Evolutionary conservation across 2,329 filamentous ascomycete genomes (phyloP).

Genomic region (Cryphonectria nitschkei): DNA sequence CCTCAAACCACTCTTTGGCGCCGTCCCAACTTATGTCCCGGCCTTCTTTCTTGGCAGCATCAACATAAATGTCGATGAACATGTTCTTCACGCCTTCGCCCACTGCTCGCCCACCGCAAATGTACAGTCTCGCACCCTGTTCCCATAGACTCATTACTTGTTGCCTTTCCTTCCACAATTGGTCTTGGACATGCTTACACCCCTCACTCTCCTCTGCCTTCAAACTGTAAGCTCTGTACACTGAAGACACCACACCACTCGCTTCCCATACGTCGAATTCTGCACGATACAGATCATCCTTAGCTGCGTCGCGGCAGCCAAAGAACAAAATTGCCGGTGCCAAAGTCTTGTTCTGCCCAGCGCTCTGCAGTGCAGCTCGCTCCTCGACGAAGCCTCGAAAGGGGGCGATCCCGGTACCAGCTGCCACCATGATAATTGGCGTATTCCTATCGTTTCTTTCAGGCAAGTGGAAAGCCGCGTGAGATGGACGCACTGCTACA

Average conservation of each 20-base stretch:
- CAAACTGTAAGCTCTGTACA: neutral
- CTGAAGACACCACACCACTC: neutral
- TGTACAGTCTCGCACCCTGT: neutral
- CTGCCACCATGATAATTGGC: neutral
- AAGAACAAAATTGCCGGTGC: neutral
- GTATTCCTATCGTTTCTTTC: neutral
- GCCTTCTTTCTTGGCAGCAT: neutral
- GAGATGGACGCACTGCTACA: neutral
- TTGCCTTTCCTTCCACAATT: neutral
- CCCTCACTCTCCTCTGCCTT: neutral
- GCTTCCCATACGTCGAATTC: neutral
- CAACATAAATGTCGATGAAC: neutral
- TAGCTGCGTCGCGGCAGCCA: neutral
- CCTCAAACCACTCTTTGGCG: neutral
- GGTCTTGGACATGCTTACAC: neutral
- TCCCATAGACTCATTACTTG: neutral
- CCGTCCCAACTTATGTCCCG: neutral
- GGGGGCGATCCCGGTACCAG: neutral
- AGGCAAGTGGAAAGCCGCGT: neutral
- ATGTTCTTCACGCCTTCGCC: neutral
- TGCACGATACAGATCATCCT: neutral
- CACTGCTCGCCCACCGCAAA: neutral
- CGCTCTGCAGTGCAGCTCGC: neutral
- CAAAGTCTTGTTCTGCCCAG: neutral
- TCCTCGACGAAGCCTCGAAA: neutral